A percentile compares a stretch with the other conserved stretches of the same genome.
Evolutionary conservation across 2,329 filamentous ascomycete species (phyloP).

Genomic region (Domatiomyces globalis): DNA sequence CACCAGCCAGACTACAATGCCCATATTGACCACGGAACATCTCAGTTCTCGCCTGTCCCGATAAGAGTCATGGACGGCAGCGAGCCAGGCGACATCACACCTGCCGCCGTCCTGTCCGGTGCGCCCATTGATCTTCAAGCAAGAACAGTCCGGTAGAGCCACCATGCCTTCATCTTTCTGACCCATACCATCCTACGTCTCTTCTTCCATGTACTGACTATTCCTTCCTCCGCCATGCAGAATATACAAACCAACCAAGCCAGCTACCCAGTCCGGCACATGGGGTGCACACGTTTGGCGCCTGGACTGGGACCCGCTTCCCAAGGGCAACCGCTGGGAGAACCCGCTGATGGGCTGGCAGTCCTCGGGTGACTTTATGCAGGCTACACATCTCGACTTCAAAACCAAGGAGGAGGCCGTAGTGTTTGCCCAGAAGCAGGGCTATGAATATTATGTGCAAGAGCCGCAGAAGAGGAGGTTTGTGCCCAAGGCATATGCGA

Average conservation of each 20-base stretch:
- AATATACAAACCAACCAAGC: slow-evolving; percentile 82
- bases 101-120: slow-evolving; percentile 77
- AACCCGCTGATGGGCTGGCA: slow-evolving; percentile 98
- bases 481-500: slow-evolving; percentile 84
- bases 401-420: slow-evolving; percentile 90
- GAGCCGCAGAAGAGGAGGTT: slow-evolving; percentile 84
- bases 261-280: slow-evolving; percentile 88
- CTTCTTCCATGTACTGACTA: background rate
- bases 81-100: slow-evolving; percentile 58
- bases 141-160: slow-evolving; percentile 70
- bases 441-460: slow-evolving; percentile 97
- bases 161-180: background rate
- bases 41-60: slow-evolving; percentile 80
- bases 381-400: slow-evolving; percentile 84
- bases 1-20: slow-evolving; percentile 73
- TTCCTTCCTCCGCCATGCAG: slow-evolving; percentile 33
- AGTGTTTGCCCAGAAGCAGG: slow-evolving; percentile 91
- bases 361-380: slow-evolving; percentile 86
- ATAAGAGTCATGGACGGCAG: slow-evolving; percentile 82
- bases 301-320: slow-evolving; percentile 94
- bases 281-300: slow-evolving; percentile 80
- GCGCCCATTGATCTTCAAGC: slow-evolving; percentile 89
- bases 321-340: slow-evolving; percentile 93
- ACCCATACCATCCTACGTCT: background rate
- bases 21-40: slow-evolving; percentile 74